Evolutionary conservation across 306 rosid species (phyloP).

Genomic region (Neltuma alba): DNA sequence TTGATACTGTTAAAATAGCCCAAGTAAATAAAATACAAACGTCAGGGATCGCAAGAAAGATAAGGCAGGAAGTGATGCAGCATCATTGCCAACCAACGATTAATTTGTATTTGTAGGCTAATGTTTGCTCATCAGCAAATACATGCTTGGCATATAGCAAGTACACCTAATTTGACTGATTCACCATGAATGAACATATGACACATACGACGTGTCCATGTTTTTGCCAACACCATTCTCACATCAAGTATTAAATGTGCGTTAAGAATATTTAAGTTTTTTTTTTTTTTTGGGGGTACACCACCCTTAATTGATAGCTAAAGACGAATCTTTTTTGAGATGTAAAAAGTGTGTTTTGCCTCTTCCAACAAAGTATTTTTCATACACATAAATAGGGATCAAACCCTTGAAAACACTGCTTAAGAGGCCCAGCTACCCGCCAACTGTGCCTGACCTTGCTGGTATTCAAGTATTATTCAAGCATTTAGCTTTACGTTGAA

Average conservation of each 20-base stretch:
- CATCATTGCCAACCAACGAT: conserved; percentile 1
- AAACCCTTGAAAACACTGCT: too few species aligned
- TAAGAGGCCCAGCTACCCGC: too few species aligned
- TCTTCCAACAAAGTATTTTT: too few species aligned
- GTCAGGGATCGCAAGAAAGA: background rate
- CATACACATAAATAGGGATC: too few species aligned
- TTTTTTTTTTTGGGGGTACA: too few species aligned
- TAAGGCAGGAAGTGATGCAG: conserved; percentile 3
- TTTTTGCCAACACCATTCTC: background rate
- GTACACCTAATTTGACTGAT: background rate
- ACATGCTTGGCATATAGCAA: background rate
- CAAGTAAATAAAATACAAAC: conserved; percentile 25
- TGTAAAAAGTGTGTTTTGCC: too few species aligned
- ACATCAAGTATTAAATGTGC: background rate
- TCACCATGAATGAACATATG: background rate
- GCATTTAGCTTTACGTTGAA: conserved; percentile 17
- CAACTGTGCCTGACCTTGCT: too few species aligned
- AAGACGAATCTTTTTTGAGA: too few species aligned
- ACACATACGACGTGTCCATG: background rate
- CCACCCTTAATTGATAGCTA: too few species aligned
- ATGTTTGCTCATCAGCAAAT: conserved; percentile 7
- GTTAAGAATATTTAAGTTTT: background rate
- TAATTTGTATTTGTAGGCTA: conserved; percentile 16
- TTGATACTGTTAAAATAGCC: conserved; percentile 9
- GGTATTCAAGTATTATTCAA: background rate